phyloP scores from a whole-genome alignment of 164 flowering plant genomes.

The Stephania yunnanensis region DNA sequence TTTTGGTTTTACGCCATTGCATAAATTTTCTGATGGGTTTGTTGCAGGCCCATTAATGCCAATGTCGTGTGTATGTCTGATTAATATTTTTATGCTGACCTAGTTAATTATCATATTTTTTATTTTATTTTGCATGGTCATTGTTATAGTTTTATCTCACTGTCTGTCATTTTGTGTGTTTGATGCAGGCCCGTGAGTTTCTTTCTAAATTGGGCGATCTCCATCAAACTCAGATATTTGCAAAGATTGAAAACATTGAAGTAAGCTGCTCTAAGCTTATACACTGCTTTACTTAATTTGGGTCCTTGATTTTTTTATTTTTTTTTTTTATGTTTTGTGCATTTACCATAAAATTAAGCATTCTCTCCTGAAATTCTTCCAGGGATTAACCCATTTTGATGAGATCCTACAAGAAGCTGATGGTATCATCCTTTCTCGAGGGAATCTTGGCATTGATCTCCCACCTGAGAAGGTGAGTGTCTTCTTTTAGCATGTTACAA shows the following conservation, averaged over 20 bases:
- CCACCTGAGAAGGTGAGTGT: conserved; percentile 72
- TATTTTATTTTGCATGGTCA: background rate
- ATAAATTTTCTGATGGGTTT: too few species aligned
- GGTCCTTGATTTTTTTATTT: background rate
- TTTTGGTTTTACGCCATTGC: too few species aligned
- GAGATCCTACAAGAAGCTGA: conserved; percentile 76
- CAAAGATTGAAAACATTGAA: conserved; percentile 61
- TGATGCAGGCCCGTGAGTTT: conserved; percentile 69
- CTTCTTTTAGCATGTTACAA: background rate
- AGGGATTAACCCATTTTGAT: conserved; percentile 71
- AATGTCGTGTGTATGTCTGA: too few species aligned
- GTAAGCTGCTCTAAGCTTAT: conserved; percentile 15
- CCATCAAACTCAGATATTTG: conserved; percentile 83
- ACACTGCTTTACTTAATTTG: background rate
- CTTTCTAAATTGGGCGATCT: conserved; percentile 81
- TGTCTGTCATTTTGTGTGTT: background rate
- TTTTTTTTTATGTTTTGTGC: too few species aligned
- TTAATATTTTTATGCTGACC: too few species aligned
- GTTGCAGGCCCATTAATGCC: too few species aligned
- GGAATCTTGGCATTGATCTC: conserved; percentile 75
- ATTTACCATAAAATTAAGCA: too few species aligned
- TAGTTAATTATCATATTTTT: too few species aligned
- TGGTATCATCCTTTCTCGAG: conserved; percentile 69
- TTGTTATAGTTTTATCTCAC: background rate
- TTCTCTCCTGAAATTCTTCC: conserved; percentile 9